Base-by-base conservation (phyloP, 257 asterid genomes). In the Catharanthus roseus region DNA sequence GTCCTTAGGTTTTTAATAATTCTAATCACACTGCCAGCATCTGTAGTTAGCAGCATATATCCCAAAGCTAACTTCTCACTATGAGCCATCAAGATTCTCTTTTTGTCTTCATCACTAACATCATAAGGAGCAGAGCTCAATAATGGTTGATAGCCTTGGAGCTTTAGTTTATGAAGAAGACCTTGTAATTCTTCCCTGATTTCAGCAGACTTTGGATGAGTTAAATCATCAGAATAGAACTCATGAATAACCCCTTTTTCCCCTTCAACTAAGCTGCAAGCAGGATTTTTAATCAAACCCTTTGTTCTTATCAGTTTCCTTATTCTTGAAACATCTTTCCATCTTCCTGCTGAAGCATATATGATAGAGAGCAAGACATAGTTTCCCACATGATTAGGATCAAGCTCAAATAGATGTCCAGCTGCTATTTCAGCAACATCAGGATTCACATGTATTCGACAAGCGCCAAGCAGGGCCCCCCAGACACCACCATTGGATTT, bases 401-500 rank as follows among this genome's bases (percentile, higher is more conserved):
- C 96, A 26, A 93, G 90, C 84, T 85, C 72, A 72, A 87, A 89
- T 16, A 93, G 78, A 72, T 71, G 82, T 21, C 34, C 56, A 0
- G 96, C 92, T 24, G 95, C 95, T 53, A 86, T 78, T 77, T 90
- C 92, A n/a, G 96, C 98, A 72, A 93, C 58, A 65, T 86, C 87
- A 11, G 89, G 79, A 67, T 90, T 83, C 29, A 73, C 78, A 60
- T 88, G 79, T 11, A 75, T 72, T 13, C 95, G 88, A 67, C 93
- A 85, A 24, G 93, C 86, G 62, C 89, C 97, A 4, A 93, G 89
- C 60, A 93, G 83, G 77, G 97, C 96, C 39, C 98, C 97, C 98
- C 98, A 90, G 8, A 89, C 74, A 42, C 91, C 81, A 1, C 90
- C 92, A 72, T 78, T 78, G 65, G 98, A 84, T 66, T 85, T 85